These are phyloP conservation scores for Agrostemma githago DNA, from an alignment of 148 eudicot genomes.

Conservation along the genomic window DNA sequence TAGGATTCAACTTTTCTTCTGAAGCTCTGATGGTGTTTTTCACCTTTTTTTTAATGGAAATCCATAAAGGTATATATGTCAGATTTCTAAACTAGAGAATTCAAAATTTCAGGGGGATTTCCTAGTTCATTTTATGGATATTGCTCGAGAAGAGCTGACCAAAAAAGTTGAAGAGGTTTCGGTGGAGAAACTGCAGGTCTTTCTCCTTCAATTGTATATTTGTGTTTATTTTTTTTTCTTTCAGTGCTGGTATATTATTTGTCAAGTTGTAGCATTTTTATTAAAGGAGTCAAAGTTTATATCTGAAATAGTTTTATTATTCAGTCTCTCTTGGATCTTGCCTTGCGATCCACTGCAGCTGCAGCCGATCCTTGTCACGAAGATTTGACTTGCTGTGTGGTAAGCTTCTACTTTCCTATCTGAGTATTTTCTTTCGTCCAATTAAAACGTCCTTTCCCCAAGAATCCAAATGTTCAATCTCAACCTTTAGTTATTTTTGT, in stretches of 20 bases:
- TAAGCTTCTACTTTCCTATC: slow-evolving; percentile 34
- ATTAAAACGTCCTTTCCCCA: neutral
- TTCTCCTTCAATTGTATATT: slow-evolving; percentile 5
- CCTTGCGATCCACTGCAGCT: slow-evolving; percentile 91
- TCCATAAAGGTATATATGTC: neutral
- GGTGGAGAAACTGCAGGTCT: slow-evolving; percentile 93
- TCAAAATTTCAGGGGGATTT: slow-evolving; percentile 76
- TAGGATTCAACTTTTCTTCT: neutral
- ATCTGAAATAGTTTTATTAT: slow-evolving; percentile 22
- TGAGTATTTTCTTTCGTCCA: slow-evolving; percentile 4
- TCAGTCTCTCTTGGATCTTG: slow-evolving; percentile 96
- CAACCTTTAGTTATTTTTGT: slow-evolving; percentile 12
- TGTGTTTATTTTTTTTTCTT: neutral
- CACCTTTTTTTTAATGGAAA: neutral
- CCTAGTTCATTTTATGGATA: slow-evolving; percentile 97
- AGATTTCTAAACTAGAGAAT: neutral
- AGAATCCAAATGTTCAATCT: neutral
- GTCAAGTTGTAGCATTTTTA: slow-evolving; percentile 1
- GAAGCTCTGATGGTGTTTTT: neutral
- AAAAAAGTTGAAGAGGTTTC: slow-evolving; percentile 86
- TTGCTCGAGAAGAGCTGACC: slow-evolving; percentile 84
- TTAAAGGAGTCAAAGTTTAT: neutral
- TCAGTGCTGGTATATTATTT: slow-evolving; percentile 2
- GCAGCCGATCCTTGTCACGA: slow-evolving; percentile 97
- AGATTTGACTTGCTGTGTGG: slow-evolving; percentile 93